Percentiles rank a stretch among this genome's conserved stretches.
Evolutionary conservation across 1,284 basidiomycete species (phyloP).

Genomic region (Fomitopsis schrenkii): DNA sequence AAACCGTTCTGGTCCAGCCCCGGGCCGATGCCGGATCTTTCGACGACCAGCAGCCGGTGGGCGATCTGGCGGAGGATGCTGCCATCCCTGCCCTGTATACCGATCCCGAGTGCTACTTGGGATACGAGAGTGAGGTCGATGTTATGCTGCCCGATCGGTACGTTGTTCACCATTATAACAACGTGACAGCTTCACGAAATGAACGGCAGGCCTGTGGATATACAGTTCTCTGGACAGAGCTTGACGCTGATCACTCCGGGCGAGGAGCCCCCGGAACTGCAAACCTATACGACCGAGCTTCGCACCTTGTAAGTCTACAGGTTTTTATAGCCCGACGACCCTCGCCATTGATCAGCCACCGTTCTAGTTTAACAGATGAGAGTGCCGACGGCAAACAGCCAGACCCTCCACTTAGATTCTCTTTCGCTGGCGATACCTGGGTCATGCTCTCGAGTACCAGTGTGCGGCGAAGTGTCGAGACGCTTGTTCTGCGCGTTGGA

Average conservation of each 20-base stretch:
- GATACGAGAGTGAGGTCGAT: slow-evolving; percentile 36
- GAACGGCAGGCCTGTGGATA: slow-evolving; percentile 25
- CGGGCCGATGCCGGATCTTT: not conserved
- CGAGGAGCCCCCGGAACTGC: slow-evolving; percentile 40
- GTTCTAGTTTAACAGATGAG: slow-evolving; percentile 29
- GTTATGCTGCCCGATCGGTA: slow-evolving; percentile 59
- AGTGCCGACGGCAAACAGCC: slow-evolving; percentile 35
- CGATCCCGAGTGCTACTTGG: slow-evolving; percentile 27
- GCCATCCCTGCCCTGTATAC: not conserved
- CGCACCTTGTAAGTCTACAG: slow-evolving; percentile 39
- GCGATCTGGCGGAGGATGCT: slow-evolving; percentile 5
- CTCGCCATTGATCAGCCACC: not conserved
- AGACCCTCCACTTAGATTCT: slow-evolving; percentile 48
- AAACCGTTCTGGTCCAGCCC: slow-evolving; percentile 20
- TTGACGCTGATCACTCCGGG: slow-evolving; percentile 22
- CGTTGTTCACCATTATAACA: slow-evolving; percentile 12
- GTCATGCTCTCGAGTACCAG: slow-evolving; percentile 46
- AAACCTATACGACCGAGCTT: slow-evolving; percentile 38
- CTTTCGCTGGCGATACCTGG: slow-evolving; percentile 38
- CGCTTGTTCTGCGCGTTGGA: not conserved
- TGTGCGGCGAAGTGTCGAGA: slow-evolving; percentile 44
- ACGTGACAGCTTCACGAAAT: not conserved
- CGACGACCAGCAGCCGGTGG: slow-evolving; percentile 1
- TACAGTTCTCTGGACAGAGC: slow-evolving; percentile 37
- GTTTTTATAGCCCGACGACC: not conserved